Evolutionary conservation across 805 yeast species (phyloP).

Genomic region (Starmerella apis): DNA sequence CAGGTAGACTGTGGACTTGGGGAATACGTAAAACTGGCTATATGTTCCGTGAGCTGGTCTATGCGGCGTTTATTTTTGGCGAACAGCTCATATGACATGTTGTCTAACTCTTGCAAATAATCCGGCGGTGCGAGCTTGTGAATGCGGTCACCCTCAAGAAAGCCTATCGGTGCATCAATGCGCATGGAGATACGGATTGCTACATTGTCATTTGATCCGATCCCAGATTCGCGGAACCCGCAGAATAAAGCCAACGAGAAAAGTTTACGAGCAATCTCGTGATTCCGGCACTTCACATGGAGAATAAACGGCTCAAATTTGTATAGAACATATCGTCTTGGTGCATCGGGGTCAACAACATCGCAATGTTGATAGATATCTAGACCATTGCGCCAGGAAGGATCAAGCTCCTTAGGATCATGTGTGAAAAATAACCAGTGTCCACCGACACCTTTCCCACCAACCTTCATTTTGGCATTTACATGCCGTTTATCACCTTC

Average conservation of each 20-base stretch:
- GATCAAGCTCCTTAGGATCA: conserved; percentile 38
- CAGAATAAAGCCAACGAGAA: conserved; percentile 68
- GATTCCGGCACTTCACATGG: conserved; percentile 68
- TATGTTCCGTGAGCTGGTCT: conserved; percentile 33
- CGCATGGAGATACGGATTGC: conserved; percentile 66
- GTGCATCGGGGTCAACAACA: conserved; percentile 11
- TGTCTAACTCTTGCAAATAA: conserved; percentile 45
- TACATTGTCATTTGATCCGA: conserved; percentile 66
- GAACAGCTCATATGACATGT: conserved; percentile 52
- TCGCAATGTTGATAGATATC: conserved; percentile 19
- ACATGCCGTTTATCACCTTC: conserved; percentile 50
- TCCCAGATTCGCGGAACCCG: conserved; percentile 82
- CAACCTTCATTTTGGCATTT: conserved; percentile 37
- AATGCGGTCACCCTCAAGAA: conserved; percentile 32
- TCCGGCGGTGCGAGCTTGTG: conserved; percentile 41
- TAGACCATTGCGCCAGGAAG: conserved; percentile 28
- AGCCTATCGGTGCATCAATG: conserved; percentile 70
- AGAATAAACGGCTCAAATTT: conserved; percentile 79
- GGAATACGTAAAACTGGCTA: conserved; percentile 24
- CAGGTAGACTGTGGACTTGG: conserved; percentile 40
- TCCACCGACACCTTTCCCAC: conserved; percentile 81
- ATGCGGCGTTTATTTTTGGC: conserved; percentile 53
- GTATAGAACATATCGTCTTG: conserved; percentile 52
- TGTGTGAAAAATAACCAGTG: conserved; percentile 76
- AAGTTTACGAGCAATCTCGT: conserved; percentile 46